phyloP scores from a whole-genome alignment of 495 filamentous ascomycete genomes.

The Penicillium cinerascens region DNA sequence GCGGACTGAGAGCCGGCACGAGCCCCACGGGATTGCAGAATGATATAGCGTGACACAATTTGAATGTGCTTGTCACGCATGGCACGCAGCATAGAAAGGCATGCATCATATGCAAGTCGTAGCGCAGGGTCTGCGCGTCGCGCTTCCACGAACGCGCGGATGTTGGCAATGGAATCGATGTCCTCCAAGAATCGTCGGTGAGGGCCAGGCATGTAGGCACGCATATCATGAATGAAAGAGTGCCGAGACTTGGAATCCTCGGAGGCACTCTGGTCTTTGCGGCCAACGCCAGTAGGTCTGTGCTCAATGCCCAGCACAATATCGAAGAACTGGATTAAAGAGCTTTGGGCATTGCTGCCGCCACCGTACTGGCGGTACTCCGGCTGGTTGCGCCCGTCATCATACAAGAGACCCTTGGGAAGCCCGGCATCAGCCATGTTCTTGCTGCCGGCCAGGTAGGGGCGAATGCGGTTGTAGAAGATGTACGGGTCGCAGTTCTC shows the following conservation, averaged over 20 bases:
- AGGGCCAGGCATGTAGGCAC: conserved; percentile 89
- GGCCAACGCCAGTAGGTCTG: conserved; percentile 77
- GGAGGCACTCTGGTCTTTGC: conserved; percentile 20
- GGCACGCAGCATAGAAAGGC: conserved; percentile 81
- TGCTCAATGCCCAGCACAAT: conserved; percentile 89
- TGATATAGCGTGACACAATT: conserved; percentile 94
- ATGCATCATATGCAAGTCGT: conserved; percentile 82
- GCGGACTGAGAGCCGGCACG: conserved; percentile 40
- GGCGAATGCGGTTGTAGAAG: conserved; percentile 91
- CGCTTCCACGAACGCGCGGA: conserved; percentile 76
- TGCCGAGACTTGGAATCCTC: conserved; percentile 46
- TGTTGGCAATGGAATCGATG: conserved; percentile 77
- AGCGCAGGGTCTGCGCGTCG: conserved; percentile 60
- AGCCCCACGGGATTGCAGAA: conserved; percentile 59
- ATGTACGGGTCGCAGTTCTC: conserved; percentile 89
- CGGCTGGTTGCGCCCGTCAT: conserved; percentile 63
- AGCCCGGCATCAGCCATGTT: conserved; percentile 94
- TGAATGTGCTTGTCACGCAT: conserved; percentile 94
- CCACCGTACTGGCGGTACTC: conserved; percentile 77
- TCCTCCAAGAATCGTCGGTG: conserved; percentile 87
- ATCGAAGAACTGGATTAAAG: conserved; percentile 92
- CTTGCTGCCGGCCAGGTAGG: conserved; percentile 91
- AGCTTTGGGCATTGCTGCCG: conserved; percentile 94
- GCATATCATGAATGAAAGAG: conserved; percentile 96
- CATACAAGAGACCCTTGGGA: conserved; percentile 82